Base-by-base conservation (phyloP, 23 red algal genomes). In the Gracilaria vermiculophylla region DNA sequence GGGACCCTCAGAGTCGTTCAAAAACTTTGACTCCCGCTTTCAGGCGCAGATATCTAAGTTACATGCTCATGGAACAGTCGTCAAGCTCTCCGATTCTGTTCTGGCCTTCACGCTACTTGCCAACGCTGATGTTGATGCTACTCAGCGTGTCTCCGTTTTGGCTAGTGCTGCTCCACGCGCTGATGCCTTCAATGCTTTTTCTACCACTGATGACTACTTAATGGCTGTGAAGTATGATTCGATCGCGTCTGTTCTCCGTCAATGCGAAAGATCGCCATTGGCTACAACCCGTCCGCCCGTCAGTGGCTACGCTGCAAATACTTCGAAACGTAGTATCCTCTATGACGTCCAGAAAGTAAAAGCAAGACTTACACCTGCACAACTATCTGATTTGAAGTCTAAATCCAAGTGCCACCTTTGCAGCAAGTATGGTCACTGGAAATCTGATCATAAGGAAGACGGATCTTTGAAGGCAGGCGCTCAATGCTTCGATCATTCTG, bases 111-210 rank as follows among this genome's bases (percentile, higher is more conserved):
- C 60, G 55, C 40, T 85, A 7, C 51, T 69, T 3, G 61, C 32
- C 13, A 85, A 72, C 20, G 62, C 20, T 21, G 44, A 69, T 53
- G 39, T 85, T 50, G 56, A 69, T 23, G 50, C 20, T 57, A 85
- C 17, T 67, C 57, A 85, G 53, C 57, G 80, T 28, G 39, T 85
- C 17, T 85, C 61, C 69, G 41, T 85, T 23, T 14, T 85, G 16
- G 51, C 55, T 3, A 32, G 24, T 7, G 24, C 42, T 47, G 80
- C 80, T 24, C 61, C 80, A 1, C 9, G 33, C 44, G 15, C 75
- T 32, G 33, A 60, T 34, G 36, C 7, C 7, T 81, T 81, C n/a
- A 60, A 33, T 32, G 52, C 19, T 17, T 31, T 21, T 28, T 54
- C 77, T 35, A 28, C 2, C 25, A 81, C 77, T 41, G 50, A 81